Conservation (phyloP, 2,329 filamentous ascomycete species). For the Nemania sp. region DNA sequence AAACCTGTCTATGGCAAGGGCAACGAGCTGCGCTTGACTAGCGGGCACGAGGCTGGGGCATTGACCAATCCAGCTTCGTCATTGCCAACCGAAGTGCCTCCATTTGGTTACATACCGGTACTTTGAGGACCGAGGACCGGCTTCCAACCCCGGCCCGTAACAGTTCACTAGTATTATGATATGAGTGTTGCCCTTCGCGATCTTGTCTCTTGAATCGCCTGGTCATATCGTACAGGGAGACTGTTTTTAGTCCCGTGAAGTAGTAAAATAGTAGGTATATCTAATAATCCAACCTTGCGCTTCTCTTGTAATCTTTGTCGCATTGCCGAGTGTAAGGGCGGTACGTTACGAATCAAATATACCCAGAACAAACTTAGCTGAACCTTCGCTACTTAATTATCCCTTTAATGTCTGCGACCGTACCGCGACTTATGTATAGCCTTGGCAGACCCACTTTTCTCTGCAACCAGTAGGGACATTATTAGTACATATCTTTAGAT, state of each 20-base stretch:
- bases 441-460: no score
- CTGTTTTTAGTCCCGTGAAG: slow-evolving; percentile 49
- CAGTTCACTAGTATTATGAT: slow-evolving; percentile 79
- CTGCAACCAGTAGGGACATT: no score
- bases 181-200: slow-evolving; percentile 36
- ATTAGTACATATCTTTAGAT: no score
- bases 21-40: slow-evolving; percentile 92
- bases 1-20: slow-evolving; percentile 94
- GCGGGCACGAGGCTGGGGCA: slow-evolving; percentile 90
- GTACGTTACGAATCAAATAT: slow-evolving; percentile 17
- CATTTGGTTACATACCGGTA: slow-evolving; percentile 94
- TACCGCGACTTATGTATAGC: no score
- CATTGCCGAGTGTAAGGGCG: slow-evolving; percentile 20
- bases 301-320: slow-evolving; percentile 20
- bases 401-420: no score
- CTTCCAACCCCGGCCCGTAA: slow-evolving; percentile 81
- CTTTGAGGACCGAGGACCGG: slow-evolving; percentile 84
- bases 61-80: slow-evolving; percentile 91
- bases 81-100: slow-evolving; percentile 95
- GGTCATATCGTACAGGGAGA: slow-evolving; percentile 47
- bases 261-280: slow-evolving; percentile 31
- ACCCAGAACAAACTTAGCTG: no score
- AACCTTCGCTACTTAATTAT: no score
- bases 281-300: slow-evolving; percentile 18
- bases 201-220: not conserved